phyloP scores from a whole-genome alignment of 352 stramenopile species.

The Globisporangium emineosum region DNA sequence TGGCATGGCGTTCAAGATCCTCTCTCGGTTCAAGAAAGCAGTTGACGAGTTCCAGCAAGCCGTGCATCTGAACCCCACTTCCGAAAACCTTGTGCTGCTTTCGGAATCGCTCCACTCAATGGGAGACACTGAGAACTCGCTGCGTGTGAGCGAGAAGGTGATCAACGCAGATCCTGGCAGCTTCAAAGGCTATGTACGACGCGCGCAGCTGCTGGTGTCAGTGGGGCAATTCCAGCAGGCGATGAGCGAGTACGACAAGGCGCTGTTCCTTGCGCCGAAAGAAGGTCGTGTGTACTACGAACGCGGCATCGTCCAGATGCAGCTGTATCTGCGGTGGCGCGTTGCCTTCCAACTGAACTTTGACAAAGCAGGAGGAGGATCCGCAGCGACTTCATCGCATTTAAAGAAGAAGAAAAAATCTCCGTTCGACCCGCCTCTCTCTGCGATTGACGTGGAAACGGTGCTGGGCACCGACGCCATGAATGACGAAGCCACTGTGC shows the following conservation, averaged over 20 bases:
- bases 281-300: conserved; percentile 67
- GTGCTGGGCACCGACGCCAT: conserved; percentile 38
- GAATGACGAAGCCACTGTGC: conserved; percentile 42
- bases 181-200: conserved; percentile 61
- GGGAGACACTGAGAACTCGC: conserved; percentile 75
- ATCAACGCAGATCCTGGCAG: conserved; percentile 56
- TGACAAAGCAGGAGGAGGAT: conserved; percentile 7
- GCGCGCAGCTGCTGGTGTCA: conserved; percentile 62
- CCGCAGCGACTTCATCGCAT: not conserved
- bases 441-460: conserved; percentile 45
- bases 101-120: conserved; percentile 79
- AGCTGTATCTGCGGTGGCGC: conserved; percentile 64
- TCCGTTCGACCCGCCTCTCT: conserved; percentile 40
- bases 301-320: conserved; percentile 66
- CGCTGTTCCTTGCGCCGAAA: conserved; percentile 53
- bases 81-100: conserved; percentile 72
- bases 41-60: conserved; percentile 64
- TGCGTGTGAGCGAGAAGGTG: conserved; percentile 69
- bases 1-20: conserved; percentile 64
- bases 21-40: conserved; percentile 60
- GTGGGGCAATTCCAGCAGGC: conserved; percentile 40
- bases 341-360: conserved; percentile 52
- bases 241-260: conserved; percentile 65
- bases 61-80: conserved; percentile 53
- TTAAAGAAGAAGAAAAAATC: conserved; percentile 23